Conservation (phyloP, 192 early-diverging fungal genomes). For the Allomyces macrogynus region DNA sequence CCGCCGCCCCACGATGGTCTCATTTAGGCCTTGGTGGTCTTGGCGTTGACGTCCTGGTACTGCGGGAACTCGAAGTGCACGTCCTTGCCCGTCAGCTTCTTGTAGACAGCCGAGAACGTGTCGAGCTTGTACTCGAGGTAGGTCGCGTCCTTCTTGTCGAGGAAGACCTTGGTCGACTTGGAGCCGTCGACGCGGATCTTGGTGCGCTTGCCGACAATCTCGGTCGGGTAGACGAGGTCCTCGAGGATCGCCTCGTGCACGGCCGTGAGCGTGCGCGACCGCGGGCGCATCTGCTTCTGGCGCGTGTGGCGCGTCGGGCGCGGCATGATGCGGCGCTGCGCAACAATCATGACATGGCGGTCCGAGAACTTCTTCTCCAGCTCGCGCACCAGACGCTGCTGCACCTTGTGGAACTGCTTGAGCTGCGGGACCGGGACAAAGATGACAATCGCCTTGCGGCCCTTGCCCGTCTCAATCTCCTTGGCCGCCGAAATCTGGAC, state of each 20-base stretch:
- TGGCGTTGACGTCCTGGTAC: slow-evolving; percentile 18
- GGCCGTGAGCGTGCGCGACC: slow-evolving; percentile 83
- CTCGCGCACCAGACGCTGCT: slow-evolving; percentile 89
- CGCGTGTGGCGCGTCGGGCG: slow-evolving; percentile 80
- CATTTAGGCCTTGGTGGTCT: slow-evolving; percentile 13
- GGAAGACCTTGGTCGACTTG: slow-evolving; percentile 89
- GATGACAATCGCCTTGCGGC: slow-evolving; percentile 89
- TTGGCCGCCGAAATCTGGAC: slow-evolving; percentile 87
- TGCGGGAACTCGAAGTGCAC: slow-evolving; percentile 90
- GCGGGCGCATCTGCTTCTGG: slow-evolving; percentile 80
- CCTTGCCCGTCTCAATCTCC: slow-evolving; percentile 87
- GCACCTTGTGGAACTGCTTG: slow-evolving; percentile 92
- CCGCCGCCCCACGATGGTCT: too few relatives aligned
- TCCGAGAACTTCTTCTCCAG: slow-evolving; percentile 99
- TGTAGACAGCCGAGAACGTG: slow-evolving; percentile 90
- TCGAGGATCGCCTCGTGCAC: slow-evolving; percentile 95
- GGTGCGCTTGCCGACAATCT: slow-evolving; percentile 97
- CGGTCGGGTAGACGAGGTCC: slow-evolving; percentile 96
- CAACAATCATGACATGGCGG: slow-evolving; percentile 85
- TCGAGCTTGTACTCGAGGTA: slow-evolving; percentile 95
- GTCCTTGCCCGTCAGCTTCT: slow-evolving; percentile 91
- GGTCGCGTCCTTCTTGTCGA: slow-evolving; percentile 96
- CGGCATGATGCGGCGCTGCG: slow-evolving; percentile 86
- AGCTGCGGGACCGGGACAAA: slow-evolving; percentile 90
- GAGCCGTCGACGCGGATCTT: slow-evolving; percentile 87